phyloP scores from a whole-genome alignment of 2,329 filamentous ascomycete species.

The Byssoonygena ceratinophila region DNA sequence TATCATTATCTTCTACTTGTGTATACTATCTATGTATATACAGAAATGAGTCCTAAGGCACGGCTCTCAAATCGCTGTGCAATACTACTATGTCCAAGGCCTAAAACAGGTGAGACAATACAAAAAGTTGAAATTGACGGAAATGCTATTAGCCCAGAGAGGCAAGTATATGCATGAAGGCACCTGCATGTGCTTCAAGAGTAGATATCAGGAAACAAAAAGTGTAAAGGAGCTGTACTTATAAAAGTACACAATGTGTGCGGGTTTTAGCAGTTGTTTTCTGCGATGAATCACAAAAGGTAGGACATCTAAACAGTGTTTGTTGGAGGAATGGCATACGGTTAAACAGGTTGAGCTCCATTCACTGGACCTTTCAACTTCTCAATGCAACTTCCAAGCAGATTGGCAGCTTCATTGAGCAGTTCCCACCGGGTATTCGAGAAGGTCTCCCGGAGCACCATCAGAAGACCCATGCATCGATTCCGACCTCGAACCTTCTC shows the following conservation, averaged over 20 bases:
- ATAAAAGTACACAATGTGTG: neutral
- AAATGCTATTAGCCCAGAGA: neutral
- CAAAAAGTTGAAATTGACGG: neutral
- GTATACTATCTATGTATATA: slow-evolving; percentile 5
- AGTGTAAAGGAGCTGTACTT: neutral
- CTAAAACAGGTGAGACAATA: neutral
- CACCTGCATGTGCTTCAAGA: neutral
- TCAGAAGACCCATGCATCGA: slow-evolving; percentile 66
- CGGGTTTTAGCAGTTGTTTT: too few species aligned
- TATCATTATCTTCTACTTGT: neutral
- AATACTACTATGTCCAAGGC: slow-evolving; percentile 3
- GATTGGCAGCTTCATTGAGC: slow-evolving; percentile 70
- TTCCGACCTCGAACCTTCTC: slow-evolving; percentile 66
- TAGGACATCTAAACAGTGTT: neutral
- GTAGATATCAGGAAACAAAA: neutral
- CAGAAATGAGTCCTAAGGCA: slow-evolving; percentile 2
- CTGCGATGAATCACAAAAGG: neutral
- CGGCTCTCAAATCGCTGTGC: neutral
- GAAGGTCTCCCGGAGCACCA: slow-evolving; percentile 74
- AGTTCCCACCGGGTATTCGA: slow-evolving; percentile 80
- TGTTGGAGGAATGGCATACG: neutral
- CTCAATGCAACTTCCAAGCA: slow-evolving; percentile 71
- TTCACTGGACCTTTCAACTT: slow-evolving; percentile 34
- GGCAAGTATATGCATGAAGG: neutral
- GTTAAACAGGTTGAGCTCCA: neutral